Percentiles rank a stretch among this genome's conserved stretches.
Evolutionary conservation across 2,329 filamentous ascomycete species (phyloP).

Genomic region (Zymoseptoria ardabiliae): DNA sequence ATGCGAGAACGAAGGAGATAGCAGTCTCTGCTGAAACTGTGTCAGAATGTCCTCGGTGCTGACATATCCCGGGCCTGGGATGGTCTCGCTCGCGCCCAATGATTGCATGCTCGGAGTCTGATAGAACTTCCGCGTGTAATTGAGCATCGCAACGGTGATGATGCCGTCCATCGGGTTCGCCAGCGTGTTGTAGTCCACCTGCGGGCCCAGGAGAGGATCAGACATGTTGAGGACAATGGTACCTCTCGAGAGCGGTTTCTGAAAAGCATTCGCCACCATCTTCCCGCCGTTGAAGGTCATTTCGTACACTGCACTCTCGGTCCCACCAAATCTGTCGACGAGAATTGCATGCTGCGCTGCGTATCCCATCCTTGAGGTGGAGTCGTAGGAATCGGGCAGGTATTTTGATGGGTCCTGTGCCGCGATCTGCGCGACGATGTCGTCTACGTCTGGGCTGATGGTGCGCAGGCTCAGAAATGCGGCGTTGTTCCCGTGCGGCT

Average conservation of each 20-base stretch:
- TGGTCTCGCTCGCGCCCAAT: constrained; percentile 28
- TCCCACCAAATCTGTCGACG: background rate
- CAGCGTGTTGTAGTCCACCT: background rate
- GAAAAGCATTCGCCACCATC: constrained; percentile 18
- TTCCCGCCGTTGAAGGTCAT: constrained; percentile 13
- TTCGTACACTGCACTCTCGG: constrained; percentile 13
- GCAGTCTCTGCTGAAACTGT: constrained; percentile 4
- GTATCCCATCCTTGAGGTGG: constrained; percentile 6
- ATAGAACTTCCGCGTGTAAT: constrained; percentile 32
- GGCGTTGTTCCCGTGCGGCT: constrained; percentile 13
- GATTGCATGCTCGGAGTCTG: constrained; percentile 25
- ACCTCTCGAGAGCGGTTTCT: constrained; percentile 9
- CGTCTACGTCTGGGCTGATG: background rate
- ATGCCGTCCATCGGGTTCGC: constrained; percentile 32
- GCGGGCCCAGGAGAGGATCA: background rate
- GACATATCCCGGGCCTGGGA: constrained; percentile 19
- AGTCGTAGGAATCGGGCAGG: constrained; percentile 14
- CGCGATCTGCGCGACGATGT: constrained; percentile 9
- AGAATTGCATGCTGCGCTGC: constrained; percentile 14
- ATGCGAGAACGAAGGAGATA: constrained; percentile 24
- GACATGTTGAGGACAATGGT: background rate
- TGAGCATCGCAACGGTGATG: constrained; percentile 30
- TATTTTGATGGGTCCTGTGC: constrained; percentile 13
- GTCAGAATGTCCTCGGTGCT: constrained; percentile 16
- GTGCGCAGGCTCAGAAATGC: constrained; percentile 15